These are phyloP conservation scores for Globisporangium nunn DNA, from an alignment of 352 stramenopile genomes.

Conservation along the genomic window DNA sequence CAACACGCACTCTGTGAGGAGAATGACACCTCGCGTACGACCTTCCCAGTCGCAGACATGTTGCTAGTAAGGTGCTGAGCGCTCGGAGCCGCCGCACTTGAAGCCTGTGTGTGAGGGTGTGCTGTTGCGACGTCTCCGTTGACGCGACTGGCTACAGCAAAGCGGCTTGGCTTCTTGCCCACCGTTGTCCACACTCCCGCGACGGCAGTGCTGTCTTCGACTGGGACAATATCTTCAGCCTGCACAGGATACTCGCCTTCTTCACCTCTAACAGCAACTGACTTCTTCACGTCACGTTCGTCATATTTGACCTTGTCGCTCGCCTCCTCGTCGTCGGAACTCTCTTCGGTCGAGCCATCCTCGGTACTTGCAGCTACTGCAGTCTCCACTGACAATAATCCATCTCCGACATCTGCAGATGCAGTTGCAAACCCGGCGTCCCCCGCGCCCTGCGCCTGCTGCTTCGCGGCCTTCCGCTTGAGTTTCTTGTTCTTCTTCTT, in stretches of 20 bases:
- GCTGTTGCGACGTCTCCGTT: not conserved
- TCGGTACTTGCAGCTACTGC: not conserved
- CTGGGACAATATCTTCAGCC: not conserved
- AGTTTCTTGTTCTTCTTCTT: slow-evolving; percentile 78
- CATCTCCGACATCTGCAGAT: not conserved
- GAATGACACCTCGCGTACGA: not conserved
- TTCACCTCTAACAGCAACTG: not conserved
- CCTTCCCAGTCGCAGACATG: not conserved
- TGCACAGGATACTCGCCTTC: not conserved
- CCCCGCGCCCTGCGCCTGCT: slow-evolving; percentile 16
- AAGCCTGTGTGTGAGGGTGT: not conserved
- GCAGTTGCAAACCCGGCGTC: not conserved
- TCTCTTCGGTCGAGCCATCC: slow-evolving; percentile 8
- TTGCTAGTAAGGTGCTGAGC: not conserved
- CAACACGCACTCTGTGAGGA: slow-evolving; percentile 8
- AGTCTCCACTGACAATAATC: not conserved
- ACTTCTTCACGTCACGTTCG: not conserved
- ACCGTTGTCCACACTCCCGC: slow-evolving; percentile 65
- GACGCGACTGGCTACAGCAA: not conserved
- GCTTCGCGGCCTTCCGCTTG: slow-evolving; percentile 42
- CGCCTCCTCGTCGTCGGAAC: slow-evolving; percentile 9
- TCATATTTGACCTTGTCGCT: slow-evolving; percentile 1
- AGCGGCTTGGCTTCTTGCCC: slow-evolving; percentile 48
- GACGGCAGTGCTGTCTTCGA: slow-evolving; percentile 5
- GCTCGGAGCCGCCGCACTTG: not conserved